Evolutionary conservation across 2,329 filamentous ascomycete genomes (phyloP).

Genomic region (Akanthomyces muscarius): DNA sequence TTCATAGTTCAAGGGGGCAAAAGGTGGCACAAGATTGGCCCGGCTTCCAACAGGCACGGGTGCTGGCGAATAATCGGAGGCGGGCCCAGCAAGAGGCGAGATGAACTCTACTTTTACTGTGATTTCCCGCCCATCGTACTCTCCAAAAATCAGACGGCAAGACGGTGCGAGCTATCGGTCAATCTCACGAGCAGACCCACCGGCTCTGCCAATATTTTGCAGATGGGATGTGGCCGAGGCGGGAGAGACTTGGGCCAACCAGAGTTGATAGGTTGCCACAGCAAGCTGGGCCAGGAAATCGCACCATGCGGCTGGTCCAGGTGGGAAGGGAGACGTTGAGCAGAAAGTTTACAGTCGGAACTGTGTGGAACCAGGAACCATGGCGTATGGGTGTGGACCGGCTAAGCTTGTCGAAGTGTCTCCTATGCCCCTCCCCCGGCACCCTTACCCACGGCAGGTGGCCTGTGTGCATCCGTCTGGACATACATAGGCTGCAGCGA

Average conservation of each 20-base stretch:
- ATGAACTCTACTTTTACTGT: conserved; percentile 8
- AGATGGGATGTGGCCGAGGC: conserved; percentile 13
- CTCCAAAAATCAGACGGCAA: neutral
- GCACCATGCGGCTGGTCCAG: conserved; percentile 14
- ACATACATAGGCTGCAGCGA: neutral
- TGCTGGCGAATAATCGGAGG: neutral
- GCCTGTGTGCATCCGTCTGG: conserved; percentile 9
- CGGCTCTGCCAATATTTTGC: neutral
- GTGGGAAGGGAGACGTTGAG: conserved; percentile 12
- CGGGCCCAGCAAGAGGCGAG: conserved; percentile 8
- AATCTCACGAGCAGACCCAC: conserved; percentile 13
- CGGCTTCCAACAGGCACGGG: neutral
- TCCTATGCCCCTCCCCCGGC: conserved; percentile 8
- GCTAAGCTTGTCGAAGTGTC: neutral
- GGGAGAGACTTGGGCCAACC: conserved; percentile 11
- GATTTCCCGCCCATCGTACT: conserved; percentile 2
- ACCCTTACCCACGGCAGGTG: conserved; percentile 15
- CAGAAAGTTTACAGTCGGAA: conserved; percentile 12
- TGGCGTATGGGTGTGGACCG: neutral
- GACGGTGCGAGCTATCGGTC: conserved; percentile 12
- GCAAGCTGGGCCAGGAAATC: conserved; percentile 1
- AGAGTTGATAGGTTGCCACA: conserved; percentile 14
- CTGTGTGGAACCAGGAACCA: conserved; percentile 17
- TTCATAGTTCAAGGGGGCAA: neutral
- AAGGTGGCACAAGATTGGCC: neutral